Base-by-base conservation (phyloP, 139 green algal species). In the Spirogloea muscicola region DNA sequence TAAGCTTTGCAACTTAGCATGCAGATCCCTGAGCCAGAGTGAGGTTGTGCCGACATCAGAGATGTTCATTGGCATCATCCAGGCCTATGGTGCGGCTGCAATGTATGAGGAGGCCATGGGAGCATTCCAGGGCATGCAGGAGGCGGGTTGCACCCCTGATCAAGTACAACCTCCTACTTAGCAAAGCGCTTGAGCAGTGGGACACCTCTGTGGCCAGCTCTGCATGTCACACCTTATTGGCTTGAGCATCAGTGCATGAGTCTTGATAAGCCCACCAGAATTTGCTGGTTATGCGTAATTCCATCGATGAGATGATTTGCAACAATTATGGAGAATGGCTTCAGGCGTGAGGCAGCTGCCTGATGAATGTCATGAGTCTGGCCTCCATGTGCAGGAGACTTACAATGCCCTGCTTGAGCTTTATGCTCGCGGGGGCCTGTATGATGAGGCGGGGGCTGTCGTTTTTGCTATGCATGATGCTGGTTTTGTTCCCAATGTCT, bases 371-470 rank as follows among this genome's bases (percentile, higher is more conserved):
- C 16, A 34, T 65, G 13, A 13, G 13, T 65, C 13, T 16, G 57
- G 18, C 57, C 13, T 13, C 16, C 21, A 55, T 31, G 55, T 21
- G 55, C 34, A 64, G 55, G 55, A 64, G 36, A 64, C 13, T 10
- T 64, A 64, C 36, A 13, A 64, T 64, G 55, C 55, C 10, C 10
- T 64, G 55, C 10, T 64, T 9, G 55, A 64, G 55, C 10, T 40
- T 16, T 64, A 64, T 13, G 9, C 34, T 10, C 33, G 36, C 34
- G 55, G 55, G 55, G 55, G 55, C 33, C 33, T 64, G 55, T 13
- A 40, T 13, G 9, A 64, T 16, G 29, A 49, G 55, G 55, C 55
- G 10, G 13, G 31, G 10, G 10, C 9, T 9, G 13, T 64, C 10
- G 10, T 40, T 13, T 21, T 27, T 13, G 55, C 33, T 13, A 64